A percentile compares a stretch with the other conserved stretches of the same genome.
Conservation (phyloP, 345 rosid genomes). For the sweet orange (Citrus sinensis) region DVS_A1.0 CM039163.1:36447501-36448000, state of each 20-base stretch:
- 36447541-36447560: background rate
- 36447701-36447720: slow-evolving; percentile 32
- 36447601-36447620: slow-evolving; percentile 28
- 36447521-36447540: background rate
- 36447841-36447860: slow-evolving; percentile 1
- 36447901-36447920: slow-evolving; percentile 24
- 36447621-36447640: slow-evolving; percentile 26
- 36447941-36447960: slow-evolving; percentile 31
- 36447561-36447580: slow-evolving; percentile 4
- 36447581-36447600: slow-evolving; percentile 25
- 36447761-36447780: slow-evolving; percentile 17
- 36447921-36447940: slow-evolving; percentile 17
- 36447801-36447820: slow-evolving; percentile 24
- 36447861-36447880: slow-evolving; percentile 30
- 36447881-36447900: slow-evolving; percentile 20
- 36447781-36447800: slow-evolving; percentile 25
- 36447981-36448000: slow-evolving; percentile 23
- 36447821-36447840: slow-evolving; percentile 31
- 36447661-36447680: slow-evolving; percentile 23
- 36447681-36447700: slow-evolving; percentile 19
- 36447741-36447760: slow-evolving; percentile 29
- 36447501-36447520: too few relatives aligned
- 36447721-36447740: slow-evolving; percentile 30
- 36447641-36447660: slow-evolving; percentile 19
- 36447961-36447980: background rate